Conservation (phyloP, 352 stramenopile species). For the Phytophthora rubi region DNA sequence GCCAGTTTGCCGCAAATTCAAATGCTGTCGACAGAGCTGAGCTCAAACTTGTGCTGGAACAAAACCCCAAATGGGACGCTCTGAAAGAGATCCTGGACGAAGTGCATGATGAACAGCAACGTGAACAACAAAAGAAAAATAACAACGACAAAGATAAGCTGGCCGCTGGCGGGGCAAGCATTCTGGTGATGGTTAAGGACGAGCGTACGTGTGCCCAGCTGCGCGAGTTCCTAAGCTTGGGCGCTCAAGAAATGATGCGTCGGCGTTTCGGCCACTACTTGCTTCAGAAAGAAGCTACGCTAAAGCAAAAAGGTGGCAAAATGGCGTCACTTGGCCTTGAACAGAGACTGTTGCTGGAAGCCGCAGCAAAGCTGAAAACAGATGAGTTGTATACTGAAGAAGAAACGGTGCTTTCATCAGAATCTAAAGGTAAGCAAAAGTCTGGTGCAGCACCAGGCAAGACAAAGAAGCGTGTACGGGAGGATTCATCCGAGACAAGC, state of each 20-base stretch:
- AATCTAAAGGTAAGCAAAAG: slow-evolving; percentile 26
- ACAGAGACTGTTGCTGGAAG: slow-evolving; percentile 68
- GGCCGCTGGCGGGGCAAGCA: slow-evolving; percentile 47
- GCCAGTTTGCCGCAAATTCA: slow-evolving; percentile 21
- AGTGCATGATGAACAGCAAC: slow-evolving; percentile 67
- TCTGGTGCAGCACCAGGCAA: slow-evolving; percentile 12
- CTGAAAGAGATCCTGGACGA: slow-evolving; percentile 93
- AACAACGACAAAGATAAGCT: slow-evolving; percentile 29
- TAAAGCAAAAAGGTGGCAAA: slow-evolving; percentile 62
- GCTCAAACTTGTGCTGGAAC: slow-evolving; percentile 76
- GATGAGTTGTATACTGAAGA: slow-evolving; percentile 53
- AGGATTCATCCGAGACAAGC: slow-evolving; percentile 26
- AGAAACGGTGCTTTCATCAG: not conserved
- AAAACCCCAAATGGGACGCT: slow-evolving; percentile 96
- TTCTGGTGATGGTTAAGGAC: slow-evolving; percentile 90
- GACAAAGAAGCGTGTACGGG: slow-evolving; percentile 41
- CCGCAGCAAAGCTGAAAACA: slow-evolving; percentile 49
- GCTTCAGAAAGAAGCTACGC: slow-evolving; percentile 62
- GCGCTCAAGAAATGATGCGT: slow-evolving; percentile 83
- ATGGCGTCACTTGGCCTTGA: slow-evolving; percentile 56
- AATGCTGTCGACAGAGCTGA: slow-evolving; percentile 38
- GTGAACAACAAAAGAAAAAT: slow-evolving; percentile 26
- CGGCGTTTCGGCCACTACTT: slow-evolving; percentile 86
- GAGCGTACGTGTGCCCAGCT: slow-evolving; percentile 88
- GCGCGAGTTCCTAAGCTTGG: slow-evolving; percentile 81